Conservation (phyloP, 208 protist genomes). For the Histomonas meleagridis region DNA sequence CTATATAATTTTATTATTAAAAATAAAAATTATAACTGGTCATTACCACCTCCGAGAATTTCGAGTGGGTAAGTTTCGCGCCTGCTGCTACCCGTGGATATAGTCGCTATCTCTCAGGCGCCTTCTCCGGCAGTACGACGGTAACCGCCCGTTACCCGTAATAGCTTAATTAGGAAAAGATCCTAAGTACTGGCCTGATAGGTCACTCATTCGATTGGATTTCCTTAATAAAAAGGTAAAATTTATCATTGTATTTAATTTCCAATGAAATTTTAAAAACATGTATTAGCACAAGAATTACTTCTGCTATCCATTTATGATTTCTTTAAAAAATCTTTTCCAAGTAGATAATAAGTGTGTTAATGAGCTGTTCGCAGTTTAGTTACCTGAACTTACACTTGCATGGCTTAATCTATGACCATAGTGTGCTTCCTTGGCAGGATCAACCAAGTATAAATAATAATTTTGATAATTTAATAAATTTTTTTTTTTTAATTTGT, state of each 20-base stretch:
- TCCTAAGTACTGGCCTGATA: constrained; percentile 65
- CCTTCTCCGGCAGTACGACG: constrained; percentile 39
- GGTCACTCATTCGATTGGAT: constrained; percentile 33
- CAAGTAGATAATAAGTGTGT: no score
- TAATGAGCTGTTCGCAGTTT: no score
- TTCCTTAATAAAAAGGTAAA: no score
- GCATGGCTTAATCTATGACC: background rate
- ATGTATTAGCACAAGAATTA: no score
- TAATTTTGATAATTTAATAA: no score
- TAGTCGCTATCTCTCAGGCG: background rate
- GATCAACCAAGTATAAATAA: no score
- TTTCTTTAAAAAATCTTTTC: no score
- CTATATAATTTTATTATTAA: background rate
- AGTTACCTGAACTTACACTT: constrained; percentile 8
- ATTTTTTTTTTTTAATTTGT: no score
- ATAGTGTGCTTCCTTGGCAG: no score
- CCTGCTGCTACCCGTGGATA: background rate
- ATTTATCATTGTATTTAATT: no score
- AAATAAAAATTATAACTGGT: background rate
- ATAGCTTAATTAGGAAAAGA: constrained; percentile 60
- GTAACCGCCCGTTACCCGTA: constrained; percentile 62
- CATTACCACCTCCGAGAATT: constrained; percentile 8
- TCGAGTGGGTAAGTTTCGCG: constrained; percentile 21
- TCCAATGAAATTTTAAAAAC: no score
- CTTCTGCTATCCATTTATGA: no score